Evolutionary conservation across 208 protist species (phyloP).

Genomic region (Balamuthia mandrillaris): DNA sequence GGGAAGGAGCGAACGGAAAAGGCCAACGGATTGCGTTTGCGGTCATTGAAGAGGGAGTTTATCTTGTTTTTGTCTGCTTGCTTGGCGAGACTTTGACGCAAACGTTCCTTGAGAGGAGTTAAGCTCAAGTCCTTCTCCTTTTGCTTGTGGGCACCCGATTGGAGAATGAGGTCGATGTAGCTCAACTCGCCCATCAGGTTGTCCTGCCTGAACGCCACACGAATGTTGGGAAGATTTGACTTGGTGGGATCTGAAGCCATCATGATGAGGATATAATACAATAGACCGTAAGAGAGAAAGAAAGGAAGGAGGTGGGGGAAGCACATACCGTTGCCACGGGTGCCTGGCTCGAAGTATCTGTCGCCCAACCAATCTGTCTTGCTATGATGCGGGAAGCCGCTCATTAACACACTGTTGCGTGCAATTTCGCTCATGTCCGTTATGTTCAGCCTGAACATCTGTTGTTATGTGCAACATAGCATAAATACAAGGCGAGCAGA

Average conservation of each 20-base stretch:
- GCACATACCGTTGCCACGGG: neutral
- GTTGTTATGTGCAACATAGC: neutral
- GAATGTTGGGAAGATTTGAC: constrained; percentile 32
- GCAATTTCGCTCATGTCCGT: constrained; percentile 97
- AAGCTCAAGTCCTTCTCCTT: too few relatives aligned
- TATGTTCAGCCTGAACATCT: constrained; percentile 86
- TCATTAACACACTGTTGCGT: constrained; percentile 92
- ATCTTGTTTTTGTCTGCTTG: too few relatives aligned
- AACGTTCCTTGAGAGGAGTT: too few relatives aligned
- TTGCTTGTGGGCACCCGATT: too few relatives aligned
- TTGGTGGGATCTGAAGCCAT: neutral
- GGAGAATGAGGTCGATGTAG: neutral
- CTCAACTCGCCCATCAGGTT: neutral
- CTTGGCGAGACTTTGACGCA: too few relatives aligned
- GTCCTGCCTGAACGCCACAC: constrained; percentile 7
- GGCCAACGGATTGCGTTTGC: too few relatives aligned
- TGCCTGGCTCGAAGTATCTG: neutral
- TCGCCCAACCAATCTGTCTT: constrained; percentile 88
- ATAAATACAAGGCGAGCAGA: neutral
- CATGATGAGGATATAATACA: neutral
- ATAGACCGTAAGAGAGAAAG: neutral
- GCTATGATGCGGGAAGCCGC: constrained; percentile 87
- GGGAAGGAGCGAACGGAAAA: too few relatives aligned
- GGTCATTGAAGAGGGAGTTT: too few relatives aligned
- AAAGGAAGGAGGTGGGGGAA: neutral